A percentile compares a stretch with the other conserved stretches of the same genome.
Conservation (phyloP, 148 eudicot genomes). For the Cornus kousa region DNA sequence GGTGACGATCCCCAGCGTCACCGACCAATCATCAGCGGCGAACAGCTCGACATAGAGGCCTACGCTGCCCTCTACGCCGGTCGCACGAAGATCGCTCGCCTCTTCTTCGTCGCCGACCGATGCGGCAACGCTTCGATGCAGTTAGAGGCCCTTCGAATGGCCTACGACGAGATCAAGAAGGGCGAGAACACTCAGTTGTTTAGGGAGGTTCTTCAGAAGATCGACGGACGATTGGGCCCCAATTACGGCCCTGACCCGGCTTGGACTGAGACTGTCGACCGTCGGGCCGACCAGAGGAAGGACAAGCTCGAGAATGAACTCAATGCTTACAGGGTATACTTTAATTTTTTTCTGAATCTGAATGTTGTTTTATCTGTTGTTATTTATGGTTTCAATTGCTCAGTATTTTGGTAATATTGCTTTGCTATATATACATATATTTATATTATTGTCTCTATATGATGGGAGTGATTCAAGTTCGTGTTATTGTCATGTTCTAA, state of each 20-base stretch:
- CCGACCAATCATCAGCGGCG: slow-evolving; percentile 61
- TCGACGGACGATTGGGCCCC: slow-evolving; percentile 57
- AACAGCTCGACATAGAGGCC: slow-evolving; percentile 84
- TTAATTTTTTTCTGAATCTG: not conserved
- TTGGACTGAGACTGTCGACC: slow-evolving; percentile 71
- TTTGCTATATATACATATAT: not conserved
- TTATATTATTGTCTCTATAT: too few relatives aligned
- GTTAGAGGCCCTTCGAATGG: slow-evolving; percentile 79
- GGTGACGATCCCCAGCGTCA: slow-evolving; percentile 24
- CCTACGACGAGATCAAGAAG: slow-evolving; percentile 84
- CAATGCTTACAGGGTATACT: slow-evolving; percentile 74
- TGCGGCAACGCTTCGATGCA: slow-evolving; percentile 49
- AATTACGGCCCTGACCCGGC: slow-evolving; percentile 44
- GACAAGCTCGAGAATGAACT: slow-evolving; percentile 92
- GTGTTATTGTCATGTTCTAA: not conserved
- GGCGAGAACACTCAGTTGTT: slow-evolving; percentile 76
- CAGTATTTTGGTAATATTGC: too few relatives aligned
- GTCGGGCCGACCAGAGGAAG: slow-evolving; percentile 69
- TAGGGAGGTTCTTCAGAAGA: slow-evolving; percentile 60
- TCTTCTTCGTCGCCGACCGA: slow-evolving; percentile 68
- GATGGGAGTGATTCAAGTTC: not conserved
- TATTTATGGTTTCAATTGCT: not conserved
- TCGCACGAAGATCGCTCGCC: slow-evolving; percentile 73
- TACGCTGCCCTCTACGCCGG: slow-evolving; percentile 80
- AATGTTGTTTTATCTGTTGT: not conserved